Base-by-base conservation (phyloP, 2,329 filamentous ascomycete genomes). In the Xylogone sp. region DNA sequence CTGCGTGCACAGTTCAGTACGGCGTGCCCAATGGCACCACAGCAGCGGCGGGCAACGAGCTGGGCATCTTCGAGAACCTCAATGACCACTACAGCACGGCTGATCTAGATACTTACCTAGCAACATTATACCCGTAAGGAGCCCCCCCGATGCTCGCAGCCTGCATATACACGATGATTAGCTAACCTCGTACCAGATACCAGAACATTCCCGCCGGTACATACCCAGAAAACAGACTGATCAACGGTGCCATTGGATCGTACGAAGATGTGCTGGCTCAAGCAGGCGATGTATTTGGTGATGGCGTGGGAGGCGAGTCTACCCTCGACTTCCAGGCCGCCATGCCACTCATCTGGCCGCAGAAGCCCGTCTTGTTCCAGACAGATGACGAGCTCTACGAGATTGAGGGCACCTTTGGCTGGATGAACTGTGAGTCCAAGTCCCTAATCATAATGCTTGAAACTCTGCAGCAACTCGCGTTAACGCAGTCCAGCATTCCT, bases 61-160 rank as follows among this genome's bases (percentile, higher is more conserved):
- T 78, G 21, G 77, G 76, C 19, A 76, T 82, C 22, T 77, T 80
- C 42, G 77, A 82, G 58, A 77, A 77, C 58, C 75, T 71, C 13
- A 72, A 74, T 20, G 75, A 81, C 58, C 73, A 75, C 31, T 81
- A 80, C 59, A 67, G 76, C 44, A 74, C 77, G 58, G 59, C 59
- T 2, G 76, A 79, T 57, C 62, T 79, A 18, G 66, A 79, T 55
- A 56, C 70, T 12, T 69, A 51, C 56, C 70, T 48, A 62, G 63
- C 57, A 58, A 62, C 45, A 31, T 59, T 44, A 60, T 67, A 56
- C 49, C 49, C 27, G 65, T 56, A 18, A 42, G 34, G 18, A 18
- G 21, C 12, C 21, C 27, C 8, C 20, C 21, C 16, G 34, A 39
- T n/a, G n/a, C n/a, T n/a, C n/a, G 76, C 21, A 71, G 72, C 24